Percentiles rank a stretch among this genome's conserved stretches.
phyloP scores from a whole-genome alignment of 495 filamentous ascomycete genomes.

The Trichoderma parareesei region DNA sequence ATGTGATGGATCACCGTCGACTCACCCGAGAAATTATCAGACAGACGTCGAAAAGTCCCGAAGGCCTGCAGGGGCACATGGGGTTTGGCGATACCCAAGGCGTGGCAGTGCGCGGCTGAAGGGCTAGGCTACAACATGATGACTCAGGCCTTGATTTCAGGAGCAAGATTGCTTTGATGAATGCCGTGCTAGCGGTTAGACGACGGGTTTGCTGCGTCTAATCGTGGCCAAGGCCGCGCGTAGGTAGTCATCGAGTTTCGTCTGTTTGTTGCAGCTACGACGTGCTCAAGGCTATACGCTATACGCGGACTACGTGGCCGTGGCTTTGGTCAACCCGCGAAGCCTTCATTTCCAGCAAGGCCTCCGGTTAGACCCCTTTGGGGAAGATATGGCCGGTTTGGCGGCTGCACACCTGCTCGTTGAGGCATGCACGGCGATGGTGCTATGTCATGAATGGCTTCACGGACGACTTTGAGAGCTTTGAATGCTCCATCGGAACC shows the following conservation, averaged over 20 bases:
- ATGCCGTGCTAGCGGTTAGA: background rate
- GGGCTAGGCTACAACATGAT: slow-evolving; percentile 5
- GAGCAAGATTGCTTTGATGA: background rate
- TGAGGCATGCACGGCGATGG: too few relatives aligned
- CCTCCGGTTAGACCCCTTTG: background rate
- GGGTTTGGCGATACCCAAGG: background rate
- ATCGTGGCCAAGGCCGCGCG: background rate
- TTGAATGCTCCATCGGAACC: background rate
- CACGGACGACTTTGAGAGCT: too few relatives aligned
- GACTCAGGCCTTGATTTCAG: background rate
- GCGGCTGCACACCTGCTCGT: too few relatives aligned
- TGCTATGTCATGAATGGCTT: too few relatives aligned
- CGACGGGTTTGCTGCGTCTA: background rate
- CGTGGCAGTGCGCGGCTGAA: slow-evolving; percentile 7
- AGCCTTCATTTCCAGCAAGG: background rate
- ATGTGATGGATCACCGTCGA: background rate
- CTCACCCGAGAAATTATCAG: slow-evolving; percentile 4
- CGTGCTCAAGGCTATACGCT: too few relatives aligned
- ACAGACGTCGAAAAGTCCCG: background rate
- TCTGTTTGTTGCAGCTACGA: background rate
- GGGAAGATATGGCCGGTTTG: background rate
- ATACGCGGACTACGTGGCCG: background rate
- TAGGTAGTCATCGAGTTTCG: background rate
- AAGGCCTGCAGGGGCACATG: background rate
- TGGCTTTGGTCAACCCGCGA: background rate